Conservation (phyloP, 495 filamentous ascomycete genomes). For the Penicillium robsamsonii region DNA sequence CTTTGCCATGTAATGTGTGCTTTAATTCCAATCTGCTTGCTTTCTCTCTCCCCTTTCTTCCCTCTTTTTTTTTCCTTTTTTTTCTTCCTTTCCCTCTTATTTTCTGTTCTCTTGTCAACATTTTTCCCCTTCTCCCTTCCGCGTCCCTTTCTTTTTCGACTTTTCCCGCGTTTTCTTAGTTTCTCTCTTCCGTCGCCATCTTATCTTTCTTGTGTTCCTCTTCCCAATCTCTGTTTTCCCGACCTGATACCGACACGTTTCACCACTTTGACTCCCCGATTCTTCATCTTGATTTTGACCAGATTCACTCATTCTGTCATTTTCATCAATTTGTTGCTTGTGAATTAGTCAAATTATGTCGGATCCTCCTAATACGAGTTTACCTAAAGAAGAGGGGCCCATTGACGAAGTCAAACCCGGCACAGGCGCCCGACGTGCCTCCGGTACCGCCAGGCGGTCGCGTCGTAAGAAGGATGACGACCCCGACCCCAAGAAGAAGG, state of each 20-base stretch:
- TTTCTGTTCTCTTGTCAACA: constrained; percentile 5
- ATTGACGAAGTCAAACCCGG: constrained; percentile 18
- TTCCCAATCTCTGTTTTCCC: background rate
- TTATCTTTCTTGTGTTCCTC: constrained; percentile 39
- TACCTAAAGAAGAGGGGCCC: constrained; percentile 21
- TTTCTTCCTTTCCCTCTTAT: constrained; percentile 1
- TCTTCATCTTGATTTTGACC: background rate
- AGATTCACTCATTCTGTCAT: constrained; percentile 1
- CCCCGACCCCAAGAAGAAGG: constrained; percentile 20
- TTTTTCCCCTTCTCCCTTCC: constrained; percentile 13
- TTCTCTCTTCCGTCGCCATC: constrained; percentile 21
- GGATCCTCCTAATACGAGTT: constrained; percentile 16
- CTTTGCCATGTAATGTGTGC: constrained; percentile 13
- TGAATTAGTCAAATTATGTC: constrained; percentile 23
- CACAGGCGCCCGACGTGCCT: constrained; percentile 31
- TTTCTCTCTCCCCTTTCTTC: constrained; percentile 18
- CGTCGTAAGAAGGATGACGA: constrained; percentile 49
- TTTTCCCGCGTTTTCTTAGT: background rate
- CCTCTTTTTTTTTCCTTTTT: constrained; percentile 13
- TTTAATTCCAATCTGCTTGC: constrained; percentile 17
- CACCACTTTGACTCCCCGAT: constrained; percentile 1
- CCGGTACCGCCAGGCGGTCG: constrained; percentile 38
- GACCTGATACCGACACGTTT: constrained; percentile 3
- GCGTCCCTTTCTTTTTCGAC: constrained; percentile 14
- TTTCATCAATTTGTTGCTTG: background rate